A percentile compares a stretch with the other conserved stretches of the same genome.
These are phyloP conservation scores for Colletotrichum brevisporum DNA, from an alignment of 2,329 filamentous ascomycete genomes.

Conservation along the genomic window DNA sequence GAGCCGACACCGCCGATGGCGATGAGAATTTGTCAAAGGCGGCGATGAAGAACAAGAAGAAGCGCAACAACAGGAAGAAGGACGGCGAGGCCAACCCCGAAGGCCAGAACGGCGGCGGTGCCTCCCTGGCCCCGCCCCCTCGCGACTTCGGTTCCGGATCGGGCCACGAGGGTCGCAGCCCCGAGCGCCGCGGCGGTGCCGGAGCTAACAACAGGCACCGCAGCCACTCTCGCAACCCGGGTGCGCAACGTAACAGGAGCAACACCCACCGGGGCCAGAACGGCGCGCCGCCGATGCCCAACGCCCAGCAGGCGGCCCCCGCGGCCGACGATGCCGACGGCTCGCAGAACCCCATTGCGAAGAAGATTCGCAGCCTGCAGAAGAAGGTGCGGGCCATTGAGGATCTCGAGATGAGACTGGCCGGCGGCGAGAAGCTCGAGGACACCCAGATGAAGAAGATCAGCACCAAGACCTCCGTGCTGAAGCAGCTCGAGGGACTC, in stretches of 20 bases:
- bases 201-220: constrained; percentile 59
- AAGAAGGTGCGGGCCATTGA: constrained; percentile 99
- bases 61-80: constrained; percentile 93
- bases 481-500: constrained; percentile 83
- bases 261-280: constrained; percentile 60
- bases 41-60: constrained; percentile 98
- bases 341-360: constrained; percentile 81
- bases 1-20: constrained; percentile 73
- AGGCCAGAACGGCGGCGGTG: constrained; percentile 61
- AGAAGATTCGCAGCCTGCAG: constrained; percentile 92
- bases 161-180: constrained; percentile 70
- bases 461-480: constrained; percentile 84
- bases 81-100: constrained; percentile 76
- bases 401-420: constrained; percentile 96
- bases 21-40: constrained; percentile 86
- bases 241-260: constrained; percentile 63
- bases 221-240: constrained; percentile 68
- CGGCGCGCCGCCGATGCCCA: constrained; percentile 44
- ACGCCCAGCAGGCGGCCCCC: constrained; percentile 43
- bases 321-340: constrained; percentile 56
- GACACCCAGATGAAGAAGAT: constrained; percentile 99
- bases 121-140: constrained; percentile 62
- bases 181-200: constrained; percentile 72
- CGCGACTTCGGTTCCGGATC: constrained; percentile 45
- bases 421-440: constrained; percentile 95